Percentiles rank a stretch among this genome's conserved stretches.
Conservation (phyloP, 1,139 yeast species). For the Hansenula anomala region DNA sequence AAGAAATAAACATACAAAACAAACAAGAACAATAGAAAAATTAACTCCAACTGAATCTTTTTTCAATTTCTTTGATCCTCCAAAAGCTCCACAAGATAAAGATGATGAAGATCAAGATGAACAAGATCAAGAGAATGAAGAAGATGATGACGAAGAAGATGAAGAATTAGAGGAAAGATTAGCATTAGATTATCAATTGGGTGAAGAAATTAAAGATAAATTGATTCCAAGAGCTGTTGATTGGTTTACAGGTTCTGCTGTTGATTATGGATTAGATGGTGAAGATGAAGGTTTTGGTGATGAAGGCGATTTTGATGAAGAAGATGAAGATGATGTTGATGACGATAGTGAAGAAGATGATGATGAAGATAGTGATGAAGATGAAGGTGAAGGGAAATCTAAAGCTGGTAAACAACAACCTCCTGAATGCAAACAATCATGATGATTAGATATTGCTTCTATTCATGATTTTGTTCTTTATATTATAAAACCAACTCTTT, state of each 20-base stretch:
- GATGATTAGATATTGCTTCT: no score
- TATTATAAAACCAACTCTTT: no score
- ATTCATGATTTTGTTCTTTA: no score
- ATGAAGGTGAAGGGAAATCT: conserved; percentile 9
- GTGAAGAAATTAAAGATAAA: conserved; percentile 95
- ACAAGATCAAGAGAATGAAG: conserved; percentile 42
- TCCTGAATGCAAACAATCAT: conserved; percentile 79
- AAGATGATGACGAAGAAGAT: conserved; percentile 54
- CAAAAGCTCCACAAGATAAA: conserved; percentile 58
- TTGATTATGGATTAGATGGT: conserved; percentile 50
- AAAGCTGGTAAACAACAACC: conserved; percentile 47
- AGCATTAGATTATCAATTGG: conserved; percentile 91
- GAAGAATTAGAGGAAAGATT: conserved; percentile 79
- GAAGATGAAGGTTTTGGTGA: conserved; percentile 34
- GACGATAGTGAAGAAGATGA: conserved; percentile 27
- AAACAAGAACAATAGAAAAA: conserved; percentile 94
- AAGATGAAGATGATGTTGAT: conserved; percentile 27
- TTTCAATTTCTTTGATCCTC: conserved; percentile 94
- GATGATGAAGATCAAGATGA: conserved; percentile 28
- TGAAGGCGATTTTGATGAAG: conserved; percentile 32
- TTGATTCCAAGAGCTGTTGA: conserved; percentile 94
- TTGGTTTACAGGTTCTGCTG: conserved; percentile 98
- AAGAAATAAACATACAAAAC: conserved; percentile 95
- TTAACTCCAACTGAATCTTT: conserved; percentile 90
- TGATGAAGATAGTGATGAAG: conserved; percentile 31